Evolutionary conservation across 345 rosid species (phyloP).

Genomic region (Pugionium dolabratum): DNA sequence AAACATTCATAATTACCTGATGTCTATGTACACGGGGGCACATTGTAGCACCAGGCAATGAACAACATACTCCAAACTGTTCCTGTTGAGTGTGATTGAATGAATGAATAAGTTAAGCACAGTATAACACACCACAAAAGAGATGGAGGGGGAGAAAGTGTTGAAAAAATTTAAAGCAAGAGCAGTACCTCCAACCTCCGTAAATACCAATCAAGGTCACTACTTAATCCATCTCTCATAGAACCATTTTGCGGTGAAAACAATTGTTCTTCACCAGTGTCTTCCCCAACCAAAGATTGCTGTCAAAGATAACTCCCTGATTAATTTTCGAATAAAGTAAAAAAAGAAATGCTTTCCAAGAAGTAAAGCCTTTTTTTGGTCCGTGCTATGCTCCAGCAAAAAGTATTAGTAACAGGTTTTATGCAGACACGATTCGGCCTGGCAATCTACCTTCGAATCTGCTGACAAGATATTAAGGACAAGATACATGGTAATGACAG

Average conservation of each 20-base stretch:
- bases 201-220: slow-evolving; percentile 68
- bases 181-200: slow-evolving; percentile 71
- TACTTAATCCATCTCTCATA: slow-evolving; percentile 53
- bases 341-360: slow-evolving; percentile 7
- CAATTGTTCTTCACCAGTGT: slow-evolving; percentile 81
- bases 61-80: slow-evolving; percentile 59
- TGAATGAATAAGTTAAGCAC: slow-evolving; percentile 20
- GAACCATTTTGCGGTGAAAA: slow-evolving; percentile 61
- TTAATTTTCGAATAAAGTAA: slow-evolving; percentile 23
- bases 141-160: slow-evolving; percentile 8
- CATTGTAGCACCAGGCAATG: slow-evolving; percentile 50
- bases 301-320: slow-evolving; percentile 37
- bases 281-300: slow-evolving; percentile 99
- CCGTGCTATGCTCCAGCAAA: slow-evolving; percentile 9
- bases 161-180: background rate
- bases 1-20: slow-evolving; percentile 55
- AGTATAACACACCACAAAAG: slow-evolving; percentile 9
- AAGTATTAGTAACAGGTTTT: slow-evolving; percentile 4
- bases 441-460: slow-evolving; percentile 3
- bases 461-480: slow-evolving; percentile 10
- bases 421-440: slow-evolving; percentile 2
- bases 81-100: slow-evolving; percentile 53
- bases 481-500: slow-evolving; percentile 24
- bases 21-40: slow-evolving; percentile 65
- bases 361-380: slow-evolving; percentile 11